Conservation (phyloP, 2,329 filamentous ascomycete genomes). For the Pestalotiopsis fici region DNA sequence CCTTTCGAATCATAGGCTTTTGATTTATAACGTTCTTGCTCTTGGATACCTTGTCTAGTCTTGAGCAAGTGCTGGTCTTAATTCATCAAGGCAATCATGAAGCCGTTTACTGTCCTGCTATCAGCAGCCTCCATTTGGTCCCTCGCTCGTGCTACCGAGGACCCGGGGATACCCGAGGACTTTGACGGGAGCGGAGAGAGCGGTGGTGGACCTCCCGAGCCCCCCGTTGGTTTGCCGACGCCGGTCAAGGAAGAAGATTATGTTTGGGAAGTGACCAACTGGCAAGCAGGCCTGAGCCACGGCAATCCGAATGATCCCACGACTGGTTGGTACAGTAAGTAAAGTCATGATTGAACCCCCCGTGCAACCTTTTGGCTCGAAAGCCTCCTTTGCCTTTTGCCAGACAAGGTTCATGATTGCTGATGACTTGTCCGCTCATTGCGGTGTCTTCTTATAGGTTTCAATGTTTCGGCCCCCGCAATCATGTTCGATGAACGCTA, state of each 20-base stretch:
- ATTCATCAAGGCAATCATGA: slow-evolving; percentile 32
- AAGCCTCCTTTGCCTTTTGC: too few relatives aligned
- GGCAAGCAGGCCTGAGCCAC: not conserved
- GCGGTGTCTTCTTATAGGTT: not conserved
- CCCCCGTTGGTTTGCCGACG: not conserved
- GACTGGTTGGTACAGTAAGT: not conserved
- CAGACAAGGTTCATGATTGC: too few relatives aligned
- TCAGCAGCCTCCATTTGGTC: slow-evolving; percentile 20
- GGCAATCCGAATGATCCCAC: not conserved
- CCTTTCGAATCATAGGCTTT: not conserved
- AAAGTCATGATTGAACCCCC: not conserved
- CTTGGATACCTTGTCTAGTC: too few relatives aligned
- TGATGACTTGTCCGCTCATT: too few relatives aligned
- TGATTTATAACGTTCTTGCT: too few relatives aligned
- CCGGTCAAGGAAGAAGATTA: slow-evolving; percentile 21
- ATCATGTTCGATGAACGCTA: not conserved
- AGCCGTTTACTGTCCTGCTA: slow-evolving; percentile 30
- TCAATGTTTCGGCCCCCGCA: not conserved
- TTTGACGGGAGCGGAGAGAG: too few relatives aligned
- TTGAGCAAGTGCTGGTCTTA: too few relatives aligned
- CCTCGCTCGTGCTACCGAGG: not conserved
- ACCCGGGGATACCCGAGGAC: not conserved
- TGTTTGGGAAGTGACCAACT: not conserved
- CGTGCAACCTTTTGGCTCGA: too few relatives aligned
- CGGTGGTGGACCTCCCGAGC: too few relatives aligned